phyloP scores from a whole-genome alignment of 352 stramenopile genomes.

The Globisporangium splendens region DNA sequence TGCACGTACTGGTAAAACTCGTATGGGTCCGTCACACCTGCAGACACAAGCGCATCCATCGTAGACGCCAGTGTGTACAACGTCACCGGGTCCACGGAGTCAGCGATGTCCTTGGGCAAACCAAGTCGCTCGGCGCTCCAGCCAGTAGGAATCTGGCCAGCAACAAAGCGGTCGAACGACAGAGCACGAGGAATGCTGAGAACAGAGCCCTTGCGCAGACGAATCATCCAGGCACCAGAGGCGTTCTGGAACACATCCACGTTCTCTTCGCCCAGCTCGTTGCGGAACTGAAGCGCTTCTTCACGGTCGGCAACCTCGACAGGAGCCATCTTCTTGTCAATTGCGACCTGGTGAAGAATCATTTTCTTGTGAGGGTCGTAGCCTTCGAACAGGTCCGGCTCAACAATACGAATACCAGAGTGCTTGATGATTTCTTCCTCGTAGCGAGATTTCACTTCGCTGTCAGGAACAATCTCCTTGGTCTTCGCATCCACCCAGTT shows the following conservation, averaged over 20 bases:
- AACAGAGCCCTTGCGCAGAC: constrained; percentile 73
- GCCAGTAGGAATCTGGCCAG: constrained; percentile 85
- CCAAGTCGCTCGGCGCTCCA: constrained; percentile 83
- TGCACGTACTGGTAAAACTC: constrained; percentile 92
- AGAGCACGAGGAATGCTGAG: constrained; percentile 81
- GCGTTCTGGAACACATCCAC: constrained; percentile 77
- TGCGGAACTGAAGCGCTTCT: constrained; percentile 79
- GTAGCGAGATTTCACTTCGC: constrained; percentile 78
- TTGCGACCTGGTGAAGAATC: constrained; percentile 81
- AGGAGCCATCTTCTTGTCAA: constrained; percentile 87
- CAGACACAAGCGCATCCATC: constrained; percentile 76
- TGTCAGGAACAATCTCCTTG: constrained; percentile 72
- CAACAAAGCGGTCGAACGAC: constrained; percentile 82
- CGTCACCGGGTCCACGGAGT: constrained; percentile 76
- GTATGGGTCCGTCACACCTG: constrained; percentile 85
- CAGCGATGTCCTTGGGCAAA: constrained; percentile 76
- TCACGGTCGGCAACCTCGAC: constrained; percentile 83
- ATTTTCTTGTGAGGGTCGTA: constrained; percentile 89
- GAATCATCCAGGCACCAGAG: constrained; percentile 80
- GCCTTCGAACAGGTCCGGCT: constrained; percentile 83
- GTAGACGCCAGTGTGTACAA: constrained; percentile 74
- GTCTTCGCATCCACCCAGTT: constrained; percentile 83
- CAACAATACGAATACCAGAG: constrained; percentile 79
- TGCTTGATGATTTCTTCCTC: constrained; percentile 79
- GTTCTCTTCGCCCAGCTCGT: constrained; percentile 76